Evolutionary conservation across 331 rosid species (phyloP).

Genomic region (Malus hybrid): DNA sequence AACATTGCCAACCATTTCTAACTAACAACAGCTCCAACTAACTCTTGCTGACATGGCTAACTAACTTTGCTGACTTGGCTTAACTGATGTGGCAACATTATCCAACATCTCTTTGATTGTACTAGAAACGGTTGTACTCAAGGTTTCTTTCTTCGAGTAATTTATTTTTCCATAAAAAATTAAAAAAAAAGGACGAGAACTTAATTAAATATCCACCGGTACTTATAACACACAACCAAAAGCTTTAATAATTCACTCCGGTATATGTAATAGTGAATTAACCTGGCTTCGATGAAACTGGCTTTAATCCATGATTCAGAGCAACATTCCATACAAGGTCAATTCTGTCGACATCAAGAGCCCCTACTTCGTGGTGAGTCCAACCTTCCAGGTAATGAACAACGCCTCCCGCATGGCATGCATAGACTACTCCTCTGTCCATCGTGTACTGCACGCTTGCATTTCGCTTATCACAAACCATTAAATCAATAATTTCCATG

Average conservation of each 20-base stretch:
- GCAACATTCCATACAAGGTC: conserved; percentile 96
- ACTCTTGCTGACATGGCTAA: too few relatives aligned
- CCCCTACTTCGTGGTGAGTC: conserved; percentile 93
- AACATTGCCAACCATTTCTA: too few relatives aligned
- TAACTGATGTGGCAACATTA: too few relatives aligned
- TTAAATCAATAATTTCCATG: too few relatives aligned
- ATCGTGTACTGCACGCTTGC: conserved; percentile 47
- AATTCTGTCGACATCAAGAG: conserved; percentile 76
- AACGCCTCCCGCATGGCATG: conserved; percentile 97
- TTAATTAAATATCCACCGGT: not conserved
- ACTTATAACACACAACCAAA: not conserved
- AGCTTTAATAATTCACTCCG: not conserved
- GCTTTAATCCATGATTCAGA: conserved; percentile 68
- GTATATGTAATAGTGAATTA: not conserved
- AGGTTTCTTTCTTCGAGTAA: too few relatives aligned
- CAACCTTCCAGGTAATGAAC: conserved; percentile 84
- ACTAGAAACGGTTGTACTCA: too few relatives aligned
- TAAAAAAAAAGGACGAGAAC: too few relatives aligned
- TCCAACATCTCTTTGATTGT: too few relatives aligned
- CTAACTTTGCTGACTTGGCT: too few relatives aligned
- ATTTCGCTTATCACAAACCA: too few relatives aligned
- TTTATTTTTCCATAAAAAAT: too few relatives aligned
- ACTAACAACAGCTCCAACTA: too few relatives aligned
- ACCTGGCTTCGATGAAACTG: conserved; percentile 36
- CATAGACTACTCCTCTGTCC: conserved; percentile 92